phyloP scores from a whole-genome alignment of 2,329 filamentous ascomycete species.

The Fusarium musae region DNA sequence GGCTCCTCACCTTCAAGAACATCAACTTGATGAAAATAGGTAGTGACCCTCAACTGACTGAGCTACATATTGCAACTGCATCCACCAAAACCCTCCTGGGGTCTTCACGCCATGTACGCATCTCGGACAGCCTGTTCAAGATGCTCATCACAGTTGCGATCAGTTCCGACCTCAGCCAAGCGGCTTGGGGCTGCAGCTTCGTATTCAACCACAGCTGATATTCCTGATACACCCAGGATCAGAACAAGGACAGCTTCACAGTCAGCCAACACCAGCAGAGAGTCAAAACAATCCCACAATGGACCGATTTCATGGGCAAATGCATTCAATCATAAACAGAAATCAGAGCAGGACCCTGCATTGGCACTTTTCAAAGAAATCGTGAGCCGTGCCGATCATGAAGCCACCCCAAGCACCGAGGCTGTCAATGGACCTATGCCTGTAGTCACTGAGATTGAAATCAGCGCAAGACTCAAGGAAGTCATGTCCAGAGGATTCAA shows the following conservation, averaged over 20 bases:
- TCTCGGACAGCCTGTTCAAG: slow-evolving; percentile 50
- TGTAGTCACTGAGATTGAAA: slow-evolving; percentile 44
- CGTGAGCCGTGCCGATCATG: slow-evolving; percentile 37
- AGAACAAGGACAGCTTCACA: slow-evolving; percentile 8
- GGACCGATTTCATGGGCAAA: not conserved
- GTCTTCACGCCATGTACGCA: slow-evolving; percentile 47
- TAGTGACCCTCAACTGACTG: slow-evolving; percentile 16
- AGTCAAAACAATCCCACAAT: not conserved
- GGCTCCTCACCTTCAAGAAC: slow-evolving; percentile 25
- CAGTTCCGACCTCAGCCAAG: slow-evolving; percentile 25
- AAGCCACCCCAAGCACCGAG: not conserved
- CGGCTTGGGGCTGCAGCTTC: slow-evolving; percentile 35
- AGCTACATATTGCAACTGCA: slow-evolving; percentile 16
- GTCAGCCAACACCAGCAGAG: slow-evolving; percentile 9
- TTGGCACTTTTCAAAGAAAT: slow-evolving; percentile 52
- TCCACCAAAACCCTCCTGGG: slow-evolving; percentile 3
- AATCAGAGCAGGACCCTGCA: slow-evolving; percentile 37
- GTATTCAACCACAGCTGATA: slow-evolving; percentile 41
- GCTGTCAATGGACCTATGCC: not conserved
- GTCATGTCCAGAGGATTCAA: slow-evolving; percentile 30
- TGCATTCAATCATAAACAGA: slow-evolving; percentile 12
- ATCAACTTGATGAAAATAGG: slow-evolving; percentile 35
- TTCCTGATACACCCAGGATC: slow-evolving; percentile 4
- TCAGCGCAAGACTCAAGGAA: slow-evolving; percentile 46
- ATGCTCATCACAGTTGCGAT: slow-evolving; percentile 48